Evolutionary conservation across 1,139 yeast species (phyloP).

Genomic region (Candida dubliniensis): DNA sequence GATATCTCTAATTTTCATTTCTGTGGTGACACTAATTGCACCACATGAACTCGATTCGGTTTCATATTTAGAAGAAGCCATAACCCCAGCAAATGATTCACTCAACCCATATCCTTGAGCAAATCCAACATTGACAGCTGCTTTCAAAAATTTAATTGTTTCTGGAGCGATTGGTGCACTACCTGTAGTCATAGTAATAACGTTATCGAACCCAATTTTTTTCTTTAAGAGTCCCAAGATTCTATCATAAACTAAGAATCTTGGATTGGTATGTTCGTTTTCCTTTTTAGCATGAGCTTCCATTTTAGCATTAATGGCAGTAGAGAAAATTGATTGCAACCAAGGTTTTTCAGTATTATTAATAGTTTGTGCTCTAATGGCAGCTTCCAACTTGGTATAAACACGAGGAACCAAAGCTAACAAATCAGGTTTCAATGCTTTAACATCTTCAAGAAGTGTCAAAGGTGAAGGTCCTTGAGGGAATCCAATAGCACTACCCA

Average conservation of each 20-base stretch:
- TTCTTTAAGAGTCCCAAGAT: constrained; percentile 26
- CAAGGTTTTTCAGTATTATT: constrained; percentile 42
- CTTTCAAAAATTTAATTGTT: constrained; percentile 42
- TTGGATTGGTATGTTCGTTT: constrained; percentile 11
- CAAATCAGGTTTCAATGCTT: constrained; percentile 33
- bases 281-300: constrained; percentile 25
- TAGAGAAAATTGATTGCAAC: constrained; percentile 24
- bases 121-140: constrained; percentile 38
- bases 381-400: constrained; percentile 43
- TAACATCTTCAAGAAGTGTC: constrained; percentile 40
- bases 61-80: constrained; percentile 25
- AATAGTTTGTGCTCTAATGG: constrained; percentile 44
- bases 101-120: constrained; percentile 49
- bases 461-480: constrained; percentile 42
- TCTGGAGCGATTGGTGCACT: constrained; percentile 47
- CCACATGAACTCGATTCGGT: constrained; percentile 45
- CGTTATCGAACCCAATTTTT: constrained; percentile 39
- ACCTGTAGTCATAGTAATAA: constrained; percentile 32
- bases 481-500: constrained; percentile 38
- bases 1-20: constrained; percentile 36
- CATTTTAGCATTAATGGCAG: constrained; percentile 33
- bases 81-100: constrained; percentile 46
- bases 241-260: constrained; percentile 34
- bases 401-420: constrained; percentile 42
- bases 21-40: constrained; percentile 33